Conservation (phyloP, 176 grass and related monocot genomes). For the Oryza brachyantha region DNA sequence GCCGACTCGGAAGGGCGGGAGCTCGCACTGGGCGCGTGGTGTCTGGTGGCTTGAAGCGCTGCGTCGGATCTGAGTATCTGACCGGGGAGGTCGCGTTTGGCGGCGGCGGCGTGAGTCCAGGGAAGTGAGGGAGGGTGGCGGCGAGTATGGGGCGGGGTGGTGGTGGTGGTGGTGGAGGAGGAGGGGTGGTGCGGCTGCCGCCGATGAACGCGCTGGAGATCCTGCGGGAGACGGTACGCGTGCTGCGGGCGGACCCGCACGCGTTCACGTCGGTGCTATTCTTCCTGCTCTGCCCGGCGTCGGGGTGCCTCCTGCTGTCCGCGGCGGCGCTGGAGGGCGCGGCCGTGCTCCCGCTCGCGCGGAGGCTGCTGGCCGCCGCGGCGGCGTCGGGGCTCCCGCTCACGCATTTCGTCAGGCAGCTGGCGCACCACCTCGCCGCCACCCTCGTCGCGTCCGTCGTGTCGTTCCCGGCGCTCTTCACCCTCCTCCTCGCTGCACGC, state of each 20-base stretch:
- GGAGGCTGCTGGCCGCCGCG: conserved; percentile 45
- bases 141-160: conserved; percentile 22
- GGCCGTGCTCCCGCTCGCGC: conserved; percentile 49
- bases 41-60: neutral
- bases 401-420: conserved; percentile 62
- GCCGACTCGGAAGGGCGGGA: neutral
- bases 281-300: conserved; percentile 89
- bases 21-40: conserved; percentile 15
- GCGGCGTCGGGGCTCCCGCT: conserved; percentile 63
- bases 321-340: conserved; percentile 48
- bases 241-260: conserved; percentile 83
- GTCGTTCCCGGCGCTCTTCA: conserved; percentile 67
- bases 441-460: conserved; percentile 55
- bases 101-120: neutral
- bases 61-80: conserved; percentile 42
- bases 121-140: neutral
- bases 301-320: conserved; percentile 70
- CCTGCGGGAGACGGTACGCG: conserved; percentile 78
- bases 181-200: conserved; percentile 31
- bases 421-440: conserved; percentile 71
- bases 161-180: neutral
- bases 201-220: conserved; percentile 87
- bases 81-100: neutral
- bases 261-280: conserved; percentile 69
- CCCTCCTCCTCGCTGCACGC: conserved; percentile 72